Evolutionary conservation across 306 rosid genomes (phyloP).

Genomic region (Pyrus bretschneideri): DNA sequence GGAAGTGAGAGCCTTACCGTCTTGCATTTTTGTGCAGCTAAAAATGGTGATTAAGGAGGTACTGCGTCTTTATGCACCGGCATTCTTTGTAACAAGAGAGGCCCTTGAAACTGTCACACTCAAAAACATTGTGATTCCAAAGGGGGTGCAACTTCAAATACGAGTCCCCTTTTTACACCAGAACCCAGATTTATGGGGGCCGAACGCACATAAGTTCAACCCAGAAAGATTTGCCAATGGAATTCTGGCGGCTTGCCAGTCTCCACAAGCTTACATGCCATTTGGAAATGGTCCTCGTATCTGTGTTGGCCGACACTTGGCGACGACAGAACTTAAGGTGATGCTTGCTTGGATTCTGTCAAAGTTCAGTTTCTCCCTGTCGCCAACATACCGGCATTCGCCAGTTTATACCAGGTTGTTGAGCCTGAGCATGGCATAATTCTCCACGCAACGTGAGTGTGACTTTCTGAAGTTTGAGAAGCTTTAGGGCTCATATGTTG

Average conservation of each 20-base stretch:
- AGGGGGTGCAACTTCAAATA: slow-evolving; percentile 52
- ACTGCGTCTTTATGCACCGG: slow-evolving; percentile 50
- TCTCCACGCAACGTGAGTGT: slow-evolving; percentile 3
- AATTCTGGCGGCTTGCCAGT: slow-evolving; percentile 36
- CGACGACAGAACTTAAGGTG: slow-evolving; percentile 49
- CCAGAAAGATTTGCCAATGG: slow-evolving; percentile 61
- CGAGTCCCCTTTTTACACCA: slow-evolving; percentile 47
- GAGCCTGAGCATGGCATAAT: slow-evolving; percentile 27
- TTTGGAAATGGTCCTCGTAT: slow-evolving; percentile 52
- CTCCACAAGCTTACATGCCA: slow-evolving; percentile 48
- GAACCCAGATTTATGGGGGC: slow-evolving; percentile 46
- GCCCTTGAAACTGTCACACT: slow-evolving; percentile 35
- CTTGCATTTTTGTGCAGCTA: slow-evolving; percentile 26
- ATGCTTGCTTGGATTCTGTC: slow-evolving; percentile 25
- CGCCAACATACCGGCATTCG: slow-evolving; percentile 27
- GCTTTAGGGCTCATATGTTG: neutral
- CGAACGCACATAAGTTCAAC: slow-evolving; percentile 49
- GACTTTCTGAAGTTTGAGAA: neutral
- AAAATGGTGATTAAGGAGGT: slow-evolving; percentile 80
- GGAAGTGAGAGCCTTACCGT: no score
- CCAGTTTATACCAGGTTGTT: slow-evolving; percentile 12
- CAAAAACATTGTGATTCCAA: slow-evolving; percentile 39
- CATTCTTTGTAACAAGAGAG: slow-evolving; percentile 22
- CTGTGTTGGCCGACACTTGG: slow-evolving; percentile 54
- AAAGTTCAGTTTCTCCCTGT: slow-evolving; percentile 24